Conservation (phyloP, 2,329 filamentous ascomycete species). For the Drechslerella dactyloides region DNA sequence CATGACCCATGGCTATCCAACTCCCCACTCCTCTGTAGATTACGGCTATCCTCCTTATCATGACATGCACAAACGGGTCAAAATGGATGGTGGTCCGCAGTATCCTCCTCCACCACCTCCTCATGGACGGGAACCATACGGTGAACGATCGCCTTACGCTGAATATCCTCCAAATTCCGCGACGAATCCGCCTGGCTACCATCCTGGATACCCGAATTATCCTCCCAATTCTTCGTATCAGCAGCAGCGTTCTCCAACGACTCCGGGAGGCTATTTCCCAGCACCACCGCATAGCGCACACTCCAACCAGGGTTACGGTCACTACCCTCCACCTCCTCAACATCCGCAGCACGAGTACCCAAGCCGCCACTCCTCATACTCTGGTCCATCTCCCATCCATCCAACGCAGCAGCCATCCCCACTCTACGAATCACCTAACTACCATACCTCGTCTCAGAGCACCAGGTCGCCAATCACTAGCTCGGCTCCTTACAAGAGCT, state of each 20-base stretch:
- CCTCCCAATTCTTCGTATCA: slow-evolving; percentile 21
- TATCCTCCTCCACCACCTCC: slow-evolving; percentile 32
- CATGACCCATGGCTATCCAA: slow-evolving; percentile 45
- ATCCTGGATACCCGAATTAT: slow-evolving; percentile 47
- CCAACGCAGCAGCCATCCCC: slow-evolving; percentile 38
- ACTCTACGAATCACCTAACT: slow-evolving; percentile 41
- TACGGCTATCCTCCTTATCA: slow-evolving; percentile 46
- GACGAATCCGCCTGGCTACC: slow-evolving; percentile 31
- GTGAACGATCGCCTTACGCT: slow-evolving; percentile 46
- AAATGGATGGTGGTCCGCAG: slow-evolving; percentile 36
- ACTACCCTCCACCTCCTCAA: slow-evolving; percentile 39
- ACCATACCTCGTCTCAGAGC: slow-evolving; percentile 29
- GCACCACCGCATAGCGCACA: slow-evolving; percentile 32
- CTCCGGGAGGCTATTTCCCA: slow-evolving; percentile 45
- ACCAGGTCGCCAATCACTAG: slow-evolving; percentile 33
- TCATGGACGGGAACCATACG: slow-evolving; percentile 38
- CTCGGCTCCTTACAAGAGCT: slow-evolving; percentile 38
- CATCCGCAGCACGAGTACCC: slow-evolving; percentile 32
- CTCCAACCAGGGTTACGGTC: slow-evolving; percentile 23
- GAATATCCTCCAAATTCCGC: slow-evolving; percentile 46
- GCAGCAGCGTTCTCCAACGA: slow-evolving; percentile 45
- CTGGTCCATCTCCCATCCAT: slow-evolving; percentile 38
- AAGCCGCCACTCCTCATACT: slow-evolving; percentile 44
- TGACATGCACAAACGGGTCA: slow-evolving; percentile 44
- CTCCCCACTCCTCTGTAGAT: slow-evolving; percentile 42